A percentile compares a stretch with the other conserved stretches of the same genome.
phyloP scores from a whole-genome alignment of 2,329 filamentous ascomycete species.

The Aureobasidium mangrovei region DNA sequence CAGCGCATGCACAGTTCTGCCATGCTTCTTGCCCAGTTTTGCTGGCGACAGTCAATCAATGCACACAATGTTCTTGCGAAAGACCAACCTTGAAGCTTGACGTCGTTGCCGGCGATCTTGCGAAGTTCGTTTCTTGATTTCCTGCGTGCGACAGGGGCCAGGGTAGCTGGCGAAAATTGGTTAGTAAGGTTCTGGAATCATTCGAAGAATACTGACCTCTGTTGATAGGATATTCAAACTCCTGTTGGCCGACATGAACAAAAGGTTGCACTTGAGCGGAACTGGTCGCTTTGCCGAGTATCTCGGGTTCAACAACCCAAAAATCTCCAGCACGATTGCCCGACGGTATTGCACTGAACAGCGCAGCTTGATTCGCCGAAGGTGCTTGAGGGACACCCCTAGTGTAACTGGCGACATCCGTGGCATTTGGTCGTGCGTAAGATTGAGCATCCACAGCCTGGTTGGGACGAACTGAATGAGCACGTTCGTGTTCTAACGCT shows the following conservation, averaged over 20 bases:
- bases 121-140: conserved; percentile 40
- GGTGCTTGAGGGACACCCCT: conserved; percentile 9
- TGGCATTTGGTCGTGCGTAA: background rate
- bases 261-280: conserved; percentile 36
- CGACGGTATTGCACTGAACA: conserved; percentile 24
- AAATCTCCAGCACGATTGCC: conserved; percentile 30
- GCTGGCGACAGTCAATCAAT: conserved; percentile 17
- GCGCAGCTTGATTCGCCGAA: conserved; percentile 20
- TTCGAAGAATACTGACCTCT: conserved; percentile 31
- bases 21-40: conserved; percentile 29
- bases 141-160: conserved; percentile 35
- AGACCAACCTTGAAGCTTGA: conserved; percentile 27
- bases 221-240: conserved; percentile 35
- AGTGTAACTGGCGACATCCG: background rate
- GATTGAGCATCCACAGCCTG: background rate
- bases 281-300: conserved; percentile 35
- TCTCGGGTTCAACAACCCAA: conserved; percentile 33
- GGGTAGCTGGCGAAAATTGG: conserved; percentile 25
- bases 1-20: conserved; percentile 18
- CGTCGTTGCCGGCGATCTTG: conserved; percentile 34
- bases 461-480: background rate
- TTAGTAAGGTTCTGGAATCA: background rate
- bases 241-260: conserved; percentile 34
- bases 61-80: background rate
- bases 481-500: conserved; percentile 20